Percentiles rank a stretch among this genome's conserved stretches.
phyloP scores from a whole-genome alignment of 2,329 filamentous ascomycete species.

The Venturia oleaginea region DNA sequence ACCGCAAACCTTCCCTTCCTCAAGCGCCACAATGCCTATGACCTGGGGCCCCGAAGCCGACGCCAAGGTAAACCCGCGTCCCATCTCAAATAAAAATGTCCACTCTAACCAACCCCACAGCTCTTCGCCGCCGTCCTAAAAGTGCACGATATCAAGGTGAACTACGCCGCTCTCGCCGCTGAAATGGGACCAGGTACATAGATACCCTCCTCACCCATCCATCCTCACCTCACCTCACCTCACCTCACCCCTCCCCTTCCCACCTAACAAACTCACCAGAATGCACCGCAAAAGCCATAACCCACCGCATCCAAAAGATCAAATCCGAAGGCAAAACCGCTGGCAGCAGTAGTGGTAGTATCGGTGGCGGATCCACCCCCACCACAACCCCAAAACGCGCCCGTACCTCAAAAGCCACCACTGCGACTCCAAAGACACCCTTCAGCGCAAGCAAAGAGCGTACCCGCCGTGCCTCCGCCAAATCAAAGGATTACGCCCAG shows the following conservation, averaged over 20 bases:
- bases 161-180: conserved; percentile 13
- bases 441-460: background rate
- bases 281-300: conserved; percentile 15
- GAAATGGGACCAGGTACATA: conserved; percentile 14
- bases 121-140: conserved; percentile 14
- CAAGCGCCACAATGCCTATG: conserved; percentile 1
- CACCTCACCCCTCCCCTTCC: background rate
- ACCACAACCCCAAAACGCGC: background rate
- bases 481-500: background rate
- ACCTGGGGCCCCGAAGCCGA: conserved; percentile 13
- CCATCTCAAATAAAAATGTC: background rate
- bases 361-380: background rate
- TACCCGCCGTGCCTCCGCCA: background rate
- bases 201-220: background rate
- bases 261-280: conserved; percentile 8
- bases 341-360: too few species aligned
- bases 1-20: background rate
- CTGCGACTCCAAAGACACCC: background rate
- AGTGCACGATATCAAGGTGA: conserved; percentile 12
- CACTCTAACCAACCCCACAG: background rate
- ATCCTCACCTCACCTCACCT: background rate
- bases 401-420: background rate
- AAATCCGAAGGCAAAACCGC: conserved; percentile 9
- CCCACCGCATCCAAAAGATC: conserved; percentile 15
- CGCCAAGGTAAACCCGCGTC: background rate